Evolutionary conservation across 2,329 filamentous ascomycete species (phyloP).

Genomic region (Ascochyta rabiei): DNA sequence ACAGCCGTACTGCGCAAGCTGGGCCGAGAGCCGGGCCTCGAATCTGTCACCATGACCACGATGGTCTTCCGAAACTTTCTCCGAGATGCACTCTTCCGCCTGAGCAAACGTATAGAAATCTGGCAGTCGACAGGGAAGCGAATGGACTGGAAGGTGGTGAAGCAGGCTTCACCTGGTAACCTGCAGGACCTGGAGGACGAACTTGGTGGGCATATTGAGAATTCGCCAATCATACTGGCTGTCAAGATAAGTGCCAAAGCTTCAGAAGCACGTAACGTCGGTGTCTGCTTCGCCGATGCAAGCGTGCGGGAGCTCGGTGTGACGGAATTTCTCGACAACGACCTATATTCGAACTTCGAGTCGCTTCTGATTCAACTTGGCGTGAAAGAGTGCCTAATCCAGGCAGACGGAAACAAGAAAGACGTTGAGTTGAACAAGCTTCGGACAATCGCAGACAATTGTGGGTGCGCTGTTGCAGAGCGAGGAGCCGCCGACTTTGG

Average conservation of each 20-base stretch:
- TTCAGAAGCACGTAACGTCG: constrained; percentile 81
- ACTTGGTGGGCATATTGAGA: constrained; percentile 82
- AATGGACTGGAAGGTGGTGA: constrained; percentile 90
- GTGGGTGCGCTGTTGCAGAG: constrained; percentile 88
- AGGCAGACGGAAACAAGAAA: constrained; percentile 77
- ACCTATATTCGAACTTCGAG: constrained; percentile 97
- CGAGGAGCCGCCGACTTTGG: constrained; percentile 78
- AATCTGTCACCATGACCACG: constrained; percentile 92
- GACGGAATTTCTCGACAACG: constrained; percentile 98
- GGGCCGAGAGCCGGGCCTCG: constrained; percentile 80
- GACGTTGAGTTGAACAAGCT: constrained; percentile 89
- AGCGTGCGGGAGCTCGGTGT: constrained; percentile 94
- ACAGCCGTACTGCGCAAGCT: constrained; percentile 93
- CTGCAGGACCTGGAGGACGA: constrained; percentile 97
- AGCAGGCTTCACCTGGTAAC: constrained; percentile 92
- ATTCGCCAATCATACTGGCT: constrained; percentile 90
- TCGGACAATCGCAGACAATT: constrained; percentile 86
- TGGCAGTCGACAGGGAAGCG: constrained; percentile 75
- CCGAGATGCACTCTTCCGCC: constrained; percentile 87
- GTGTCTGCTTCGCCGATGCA: constrained; percentile 97
- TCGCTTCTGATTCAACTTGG: constrained; percentile 94
- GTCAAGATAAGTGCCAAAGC: constrained; percentile 93
- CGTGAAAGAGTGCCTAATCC: constrained; percentile 91
- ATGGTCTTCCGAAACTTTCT: constrained; percentile 97
- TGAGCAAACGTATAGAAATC: constrained; percentile 90